Conservation (phyloP, 2,329 filamentous ascomycete genomes). For the Ceratocystis cubensis region DNA sequence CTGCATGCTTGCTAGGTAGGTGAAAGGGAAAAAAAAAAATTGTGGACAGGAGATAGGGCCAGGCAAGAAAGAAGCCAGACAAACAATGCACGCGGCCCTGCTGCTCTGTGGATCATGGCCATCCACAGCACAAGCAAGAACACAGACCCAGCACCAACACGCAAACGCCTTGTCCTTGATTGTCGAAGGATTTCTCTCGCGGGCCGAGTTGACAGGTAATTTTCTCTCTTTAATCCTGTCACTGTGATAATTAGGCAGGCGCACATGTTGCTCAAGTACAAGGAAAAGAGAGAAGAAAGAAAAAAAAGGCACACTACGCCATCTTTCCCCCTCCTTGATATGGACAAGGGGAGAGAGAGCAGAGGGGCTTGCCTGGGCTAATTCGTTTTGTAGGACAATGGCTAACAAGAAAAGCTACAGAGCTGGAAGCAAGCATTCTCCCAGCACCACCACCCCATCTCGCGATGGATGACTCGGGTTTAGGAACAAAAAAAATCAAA, state of each 20-base stretch:
- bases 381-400: background rate
- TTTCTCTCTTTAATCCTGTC: constrained; percentile 2
- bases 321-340: background rate
- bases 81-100: background rate
- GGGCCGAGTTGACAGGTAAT: constrained; percentile 8
- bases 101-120: background rate
- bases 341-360: background rate
- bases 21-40: background rate
- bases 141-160: background rate
- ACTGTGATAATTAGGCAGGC: background rate
- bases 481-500: background rate
- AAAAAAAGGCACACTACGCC: background rate
- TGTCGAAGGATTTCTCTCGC: background rate
- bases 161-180: background rate
- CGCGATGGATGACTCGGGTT: background rate
- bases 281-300: background rate
- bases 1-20: background rate
- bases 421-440: background rate
- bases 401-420: background rate
- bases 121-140: background rate
- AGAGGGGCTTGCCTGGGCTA: background rate
- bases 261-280: background rate
- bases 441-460: background rate
- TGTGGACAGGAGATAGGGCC: too few relatives aligned
- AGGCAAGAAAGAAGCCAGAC: background rate